Percentiles rank a stretch among this genome's conserved stretches.
Conservation (phyloP, 2,329 filamentous ascomycete genomes). For the Pezicula neosporulosa region DNA sequence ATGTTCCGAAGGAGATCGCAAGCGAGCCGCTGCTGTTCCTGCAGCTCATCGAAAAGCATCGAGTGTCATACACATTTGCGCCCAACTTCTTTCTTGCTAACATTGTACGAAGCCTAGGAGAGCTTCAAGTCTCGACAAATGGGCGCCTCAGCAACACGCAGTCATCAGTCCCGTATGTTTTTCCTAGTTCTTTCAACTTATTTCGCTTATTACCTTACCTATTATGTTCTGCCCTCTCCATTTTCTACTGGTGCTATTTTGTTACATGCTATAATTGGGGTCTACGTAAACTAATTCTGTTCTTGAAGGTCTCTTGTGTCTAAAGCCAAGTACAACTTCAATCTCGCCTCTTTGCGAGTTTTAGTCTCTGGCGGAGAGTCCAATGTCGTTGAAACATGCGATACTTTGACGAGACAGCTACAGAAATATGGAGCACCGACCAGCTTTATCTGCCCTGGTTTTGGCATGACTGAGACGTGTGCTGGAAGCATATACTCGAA, state of each 20-base stretch:
- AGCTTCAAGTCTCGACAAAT: neutral
- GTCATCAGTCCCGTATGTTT: neutral
- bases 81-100: slow-evolving; percentile 37
- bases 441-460: slow-evolving; percentile 37
- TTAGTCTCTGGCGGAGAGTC: slow-evolving; percentile 44
- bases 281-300: too few species aligned
- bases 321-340: slow-evolving; percentile 6
- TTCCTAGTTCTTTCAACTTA: too few species aligned
- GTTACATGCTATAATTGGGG: too few species aligned
- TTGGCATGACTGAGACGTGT: slow-evolving; percentile 51
- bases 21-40: slow-evolving; percentile 35
- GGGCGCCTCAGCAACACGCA: too few species aligned
- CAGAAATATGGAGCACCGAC: slow-evolving; percentile 26
- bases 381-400: slow-evolving; percentile 34
- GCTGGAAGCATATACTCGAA: slow-evolving; percentile 43
- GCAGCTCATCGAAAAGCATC: slow-evolving; percentile 35
- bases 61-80: slow-evolving; percentile 40
- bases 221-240: too few species aligned
- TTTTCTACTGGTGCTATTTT: too few species aligned
- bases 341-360: slow-evolving; percentile 27
- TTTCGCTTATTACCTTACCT: too few species aligned
- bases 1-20: slow-evolving; percentile 40
- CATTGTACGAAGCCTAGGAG: slow-evolving; percentile 6
- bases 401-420: slow-evolving; percentile 26
- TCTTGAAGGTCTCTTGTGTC: neutral